Evolutionary conservation across 495 filamentous ascomycete species (phyloP).

Genomic region (Talaromyces stipitatus): DNA sequence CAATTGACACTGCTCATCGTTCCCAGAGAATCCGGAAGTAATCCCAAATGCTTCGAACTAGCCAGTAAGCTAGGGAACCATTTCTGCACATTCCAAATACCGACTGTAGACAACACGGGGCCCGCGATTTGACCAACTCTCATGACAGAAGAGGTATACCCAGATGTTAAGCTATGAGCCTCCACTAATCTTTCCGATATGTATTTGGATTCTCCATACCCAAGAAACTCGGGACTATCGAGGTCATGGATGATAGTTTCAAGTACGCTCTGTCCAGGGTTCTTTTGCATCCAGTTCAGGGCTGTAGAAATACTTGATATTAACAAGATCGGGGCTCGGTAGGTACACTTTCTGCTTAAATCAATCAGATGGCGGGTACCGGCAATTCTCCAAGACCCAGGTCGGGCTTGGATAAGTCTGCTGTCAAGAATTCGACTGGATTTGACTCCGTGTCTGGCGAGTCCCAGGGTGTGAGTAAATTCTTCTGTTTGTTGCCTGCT

Average conservation of each 20-base stretch:
- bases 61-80: slow-evolving; percentile 40
- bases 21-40: not conserved
- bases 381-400: slow-evolving; percentile 36
- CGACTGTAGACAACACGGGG: slow-evolving; percentile 20
- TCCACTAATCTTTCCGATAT: slow-evolving; percentile 3
- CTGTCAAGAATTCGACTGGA: slow-evolving; percentile 35
- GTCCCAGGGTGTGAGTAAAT: slow-evolving; percentile 4
- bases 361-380: slow-evolving; percentile 44
- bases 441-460: not conserved
- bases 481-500: slow-evolving; percentile 10
- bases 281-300: not conserved
- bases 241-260: slow-evolving; percentile 4
- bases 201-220: slow-evolving; percentile 7
- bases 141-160: slow-evolving; percentile 33
- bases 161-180: slow-evolving; percentile 4
- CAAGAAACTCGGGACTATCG: slow-evolving; percentile 1
- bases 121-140: slow-evolving; percentile 51
- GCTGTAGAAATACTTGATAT: slow-evolving; percentile 42
- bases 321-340: slow-evolving; percentile 41
- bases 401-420: slow-evolving; percentile 32
- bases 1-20: not conserved
- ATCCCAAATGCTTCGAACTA: slow-evolving; percentile 18
- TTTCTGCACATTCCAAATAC: slow-evolving; percentile 47
- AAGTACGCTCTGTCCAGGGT: not conserved
- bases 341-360: slow-evolving; percentile 33